phyloP scores from a whole-genome alignment of 2,329 filamentous ascomycete genomes.

The Verticillium alfalfae region DNA sequence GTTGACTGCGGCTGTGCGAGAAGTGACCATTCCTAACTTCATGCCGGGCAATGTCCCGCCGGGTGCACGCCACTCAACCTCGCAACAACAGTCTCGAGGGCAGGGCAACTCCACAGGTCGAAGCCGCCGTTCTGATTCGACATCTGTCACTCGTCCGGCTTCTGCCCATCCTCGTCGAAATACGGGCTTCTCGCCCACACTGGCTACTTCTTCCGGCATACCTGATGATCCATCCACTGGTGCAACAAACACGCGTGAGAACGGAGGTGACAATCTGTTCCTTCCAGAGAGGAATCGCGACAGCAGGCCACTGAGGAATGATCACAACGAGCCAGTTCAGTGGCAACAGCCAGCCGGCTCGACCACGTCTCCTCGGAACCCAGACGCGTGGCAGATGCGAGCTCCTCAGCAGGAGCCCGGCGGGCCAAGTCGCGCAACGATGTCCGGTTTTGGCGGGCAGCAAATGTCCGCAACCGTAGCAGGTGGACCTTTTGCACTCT shows the following conservation, averaged over 20 bases:
- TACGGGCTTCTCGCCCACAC: neutral
- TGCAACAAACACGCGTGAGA: neutral
- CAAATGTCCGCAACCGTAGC: neutral
- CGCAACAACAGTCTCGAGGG: neutral
- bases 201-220: neutral
- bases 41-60: neutral
- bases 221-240: neutral
- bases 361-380: neutral
- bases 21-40: constrained; percentile 10
- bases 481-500: neutral
- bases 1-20: constrained; percentile 19
- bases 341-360: neutral
- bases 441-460: neutral
- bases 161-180: neutral
- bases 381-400: neutral
- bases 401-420: neutral
- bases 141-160: neutral
- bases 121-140: neutral
- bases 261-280: neutral
- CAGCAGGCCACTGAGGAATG: neutral
- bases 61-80: neutral
- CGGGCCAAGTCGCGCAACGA: neutral
- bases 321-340: neutral
- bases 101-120: neutral
- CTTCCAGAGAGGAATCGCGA: neutral